Percentiles rank a stretch among this genome's conserved stretches.
Evolutionary conservation across 2,329 filamentous ascomycete species (phyloP).

Genomic region (Chaetoscypha palmicola): DNA sequence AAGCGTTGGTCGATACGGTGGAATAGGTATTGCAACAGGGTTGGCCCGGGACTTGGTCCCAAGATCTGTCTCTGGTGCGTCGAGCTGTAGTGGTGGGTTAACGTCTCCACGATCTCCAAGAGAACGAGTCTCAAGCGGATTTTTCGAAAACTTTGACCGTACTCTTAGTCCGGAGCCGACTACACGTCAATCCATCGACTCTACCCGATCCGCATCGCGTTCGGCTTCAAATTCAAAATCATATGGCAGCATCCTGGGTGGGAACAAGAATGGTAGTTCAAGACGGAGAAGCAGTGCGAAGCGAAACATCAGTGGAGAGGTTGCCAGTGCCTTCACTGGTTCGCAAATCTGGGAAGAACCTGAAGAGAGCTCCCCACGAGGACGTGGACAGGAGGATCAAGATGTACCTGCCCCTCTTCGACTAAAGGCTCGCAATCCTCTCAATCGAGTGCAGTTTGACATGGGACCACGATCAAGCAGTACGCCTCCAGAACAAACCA

Average conservation of each 20-base stretch:
- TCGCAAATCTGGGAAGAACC: slow-evolving; percentile 90
- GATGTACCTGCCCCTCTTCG: slow-evolving; percentile 42
- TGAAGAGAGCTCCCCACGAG: slow-evolving; percentile 34
- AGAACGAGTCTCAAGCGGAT: slow-evolving; percentile 30
- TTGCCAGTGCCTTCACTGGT: slow-evolving; percentile 57
- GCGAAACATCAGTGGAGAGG: slow-evolving; percentile 63
- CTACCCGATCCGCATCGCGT: slow-evolving; percentile 10
- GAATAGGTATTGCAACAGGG: slow-evolving; percentile 35
- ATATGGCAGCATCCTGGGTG: slow-evolving; percentile 23
- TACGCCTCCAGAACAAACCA: slow-evolving; percentile 36
- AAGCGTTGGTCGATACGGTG: slow-evolving; percentile 45
- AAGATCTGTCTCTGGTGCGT: slow-evolving; percentile 29
- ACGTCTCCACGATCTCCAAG: slow-evolving; percentile 21
- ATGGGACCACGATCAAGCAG: slow-evolving; percentile 38
- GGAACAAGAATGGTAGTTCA: slow-evolving; percentile 11
- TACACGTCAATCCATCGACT: slow-evolving; percentile 22
- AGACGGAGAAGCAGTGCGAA: slow-evolving; percentile 29
- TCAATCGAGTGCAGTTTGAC: slow-evolving; percentile 52
- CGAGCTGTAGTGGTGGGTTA: slow-evolving; percentile 31
- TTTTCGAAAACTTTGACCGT: slow-evolving; percentile 14
- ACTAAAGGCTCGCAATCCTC: slow-evolving; percentile 56
- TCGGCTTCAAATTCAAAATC: slow-evolving; percentile 17
- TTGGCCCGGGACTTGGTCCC: slow-evolving; percentile 25
- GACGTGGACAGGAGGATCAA: slow-evolving; percentile 23
- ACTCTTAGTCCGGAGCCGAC: slow-evolving; percentile 16